Conservation (phyloP, 2,329 filamentous ascomycete species). For the Gnomoniopsis smithogilvyi region DNA sequence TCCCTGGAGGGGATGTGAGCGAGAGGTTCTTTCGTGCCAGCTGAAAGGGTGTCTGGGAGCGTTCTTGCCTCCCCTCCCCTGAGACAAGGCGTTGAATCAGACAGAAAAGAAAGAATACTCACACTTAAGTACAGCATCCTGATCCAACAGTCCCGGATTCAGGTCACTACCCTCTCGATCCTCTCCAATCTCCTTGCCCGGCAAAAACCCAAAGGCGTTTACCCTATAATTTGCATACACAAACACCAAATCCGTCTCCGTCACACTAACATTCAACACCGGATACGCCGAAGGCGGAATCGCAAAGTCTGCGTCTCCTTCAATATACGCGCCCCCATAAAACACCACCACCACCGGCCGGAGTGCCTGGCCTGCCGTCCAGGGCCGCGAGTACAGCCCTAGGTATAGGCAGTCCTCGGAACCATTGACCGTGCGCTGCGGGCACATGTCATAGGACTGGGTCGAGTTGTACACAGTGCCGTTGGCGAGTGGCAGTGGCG, state of each 20-base stretch:
- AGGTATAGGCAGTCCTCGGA: constrained; percentile 62
- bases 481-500: constrained; percentile 43
- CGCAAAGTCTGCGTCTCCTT: constrained; percentile 51
- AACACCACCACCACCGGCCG: constrained; percentile 59
- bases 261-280: constrained; percentile 49
- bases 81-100: too few species aligned
- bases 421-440: constrained; percentile 53
- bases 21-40: background rate
- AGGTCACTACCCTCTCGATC: constrained; percentile 40
- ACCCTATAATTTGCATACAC: constrained; percentile 50
- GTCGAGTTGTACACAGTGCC: constrained; percentile 50
- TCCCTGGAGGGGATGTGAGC: constrained; percentile 24
- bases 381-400: constrained; percentile 57
- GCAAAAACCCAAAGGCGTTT: constrained; percentile 55
- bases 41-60: background rate
- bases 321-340: constrained; percentile 60
- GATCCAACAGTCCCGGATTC: constrained; percentile 50
- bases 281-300: constrained; percentile 57
- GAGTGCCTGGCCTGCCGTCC: constrained; percentile 39
- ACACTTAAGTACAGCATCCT: constrained; percentile 45
- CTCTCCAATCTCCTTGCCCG: constrained; percentile 42
- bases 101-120: background rate
- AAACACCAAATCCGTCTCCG: constrained; percentile 43
- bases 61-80: too few species aligned
- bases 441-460: constrained; percentile 55